Conservation (phyloP, 768 basidiomycete species). For the Pholiota molesta region DNA sequence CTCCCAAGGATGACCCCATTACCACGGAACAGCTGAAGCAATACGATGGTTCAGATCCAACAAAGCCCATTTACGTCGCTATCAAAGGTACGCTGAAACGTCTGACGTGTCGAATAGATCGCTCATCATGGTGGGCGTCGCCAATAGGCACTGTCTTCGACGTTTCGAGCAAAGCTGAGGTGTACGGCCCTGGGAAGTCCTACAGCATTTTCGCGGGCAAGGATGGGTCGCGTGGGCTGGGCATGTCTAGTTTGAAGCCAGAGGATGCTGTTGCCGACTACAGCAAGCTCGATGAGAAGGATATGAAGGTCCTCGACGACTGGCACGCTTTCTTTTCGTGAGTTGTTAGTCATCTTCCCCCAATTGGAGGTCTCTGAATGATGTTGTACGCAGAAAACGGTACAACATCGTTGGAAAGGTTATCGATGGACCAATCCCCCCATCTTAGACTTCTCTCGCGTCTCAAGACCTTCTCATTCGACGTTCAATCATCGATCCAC, state of each 20-base stretch:
- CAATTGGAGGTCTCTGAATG: not conserved
- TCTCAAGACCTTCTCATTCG: too few species aligned
- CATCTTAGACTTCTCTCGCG: not conserved
- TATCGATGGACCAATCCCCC: conserved; percentile 12
- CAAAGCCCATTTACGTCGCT: conserved; percentile 84
- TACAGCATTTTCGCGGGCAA: conserved; percentile 92
- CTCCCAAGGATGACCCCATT: conserved; percentile 81
- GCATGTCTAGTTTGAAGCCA: conserved; percentile 83
- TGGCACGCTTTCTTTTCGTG: conserved; percentile 90
- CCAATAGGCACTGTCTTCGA: conserved; percentile 85
- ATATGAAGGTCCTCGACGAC: conserved; percentile 81
- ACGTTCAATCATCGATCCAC: too few species aligned
- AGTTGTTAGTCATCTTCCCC: conserved; percentile 33
- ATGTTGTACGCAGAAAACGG: conserved; percentile 58
- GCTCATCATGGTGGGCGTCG: not conserved
- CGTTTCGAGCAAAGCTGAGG: conserved; percentile 81
- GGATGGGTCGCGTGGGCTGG: conserved; percentile 89
- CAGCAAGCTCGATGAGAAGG: conserved; percentile 68
- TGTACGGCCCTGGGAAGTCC: conserved; percentile 82
- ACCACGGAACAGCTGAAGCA: conserved; percentile 66
- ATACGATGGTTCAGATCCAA: conserved; percentile 69
- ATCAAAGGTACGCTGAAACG: conserved; percentile 71
- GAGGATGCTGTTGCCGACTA: conserved; percentile 92
- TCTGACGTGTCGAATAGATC: conserved; percentile 1
- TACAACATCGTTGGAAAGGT: conserved; percentile 71